A percentile compares a stretch with the other conserved stretches of the same genome.
Conservation (phyloP, 352 stramenopile genomes). For the Phytophthora citricola region DNA sequence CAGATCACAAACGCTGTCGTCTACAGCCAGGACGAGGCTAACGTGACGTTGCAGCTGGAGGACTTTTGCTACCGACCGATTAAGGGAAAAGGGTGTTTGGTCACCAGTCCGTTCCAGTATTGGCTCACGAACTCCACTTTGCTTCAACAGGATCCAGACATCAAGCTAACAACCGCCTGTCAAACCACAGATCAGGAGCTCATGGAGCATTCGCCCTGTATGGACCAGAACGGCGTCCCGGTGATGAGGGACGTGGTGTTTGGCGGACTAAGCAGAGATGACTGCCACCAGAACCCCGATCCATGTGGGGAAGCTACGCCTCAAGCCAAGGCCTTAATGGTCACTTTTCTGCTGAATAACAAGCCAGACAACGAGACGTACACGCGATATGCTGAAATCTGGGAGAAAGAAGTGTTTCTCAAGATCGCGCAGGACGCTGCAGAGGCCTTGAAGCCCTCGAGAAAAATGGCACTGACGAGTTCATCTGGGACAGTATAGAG, state of each 20-base stretch:
- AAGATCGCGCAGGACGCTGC: slow-evolving; percentile 37
- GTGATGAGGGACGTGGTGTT: slow-evolving; percentile 92
- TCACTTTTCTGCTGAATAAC: slow-evolving; percentile 91
- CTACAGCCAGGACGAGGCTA: slow-evolving; percentile 23
- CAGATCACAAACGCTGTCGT: slow-evolving; percentile 53
- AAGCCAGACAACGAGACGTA: slow-evolving; percentile 78
- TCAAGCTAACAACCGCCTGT: slow-evolving; percentile 89
- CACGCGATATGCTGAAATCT: slow-evolving; percentile 73
- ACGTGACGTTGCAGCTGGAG: slow-evolving; percentile 56
- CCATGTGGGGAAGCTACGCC: slow-evolving; percentile 84
- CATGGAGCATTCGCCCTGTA: slow-evolving; percentile 71
- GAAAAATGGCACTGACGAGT: slow-evolving; percentile 20
- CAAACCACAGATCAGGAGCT: slow-evolving; percentile 74
- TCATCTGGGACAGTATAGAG: slow-evolving; percentile 33
- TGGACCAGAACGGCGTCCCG: slow-evolving; percentile 91
- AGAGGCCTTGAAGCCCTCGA: slow-evolving; percentile 27
- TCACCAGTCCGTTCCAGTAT: slow-evolving; percentile 88
- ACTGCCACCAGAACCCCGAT: slow-evolving; percentile 81
- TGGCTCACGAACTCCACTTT: slow-evolving; percentile 68
- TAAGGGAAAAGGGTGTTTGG: slow-evolving; percentile 76
- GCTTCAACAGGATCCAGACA: slow-evolving; percentile 69
- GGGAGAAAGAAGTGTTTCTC: slow-evolving; percentile 86
- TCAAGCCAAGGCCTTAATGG: slow-evolving; percentile 76
- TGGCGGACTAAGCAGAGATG: slow-evolving; percentile 66
- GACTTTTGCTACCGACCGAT: slow-evolving; percentile 87